These are phyloP conservation scores for Septoria linicola DNA, from an alignment of 2,329 filamentous ascomycete species.

Conservation along the genomic window DNA sequence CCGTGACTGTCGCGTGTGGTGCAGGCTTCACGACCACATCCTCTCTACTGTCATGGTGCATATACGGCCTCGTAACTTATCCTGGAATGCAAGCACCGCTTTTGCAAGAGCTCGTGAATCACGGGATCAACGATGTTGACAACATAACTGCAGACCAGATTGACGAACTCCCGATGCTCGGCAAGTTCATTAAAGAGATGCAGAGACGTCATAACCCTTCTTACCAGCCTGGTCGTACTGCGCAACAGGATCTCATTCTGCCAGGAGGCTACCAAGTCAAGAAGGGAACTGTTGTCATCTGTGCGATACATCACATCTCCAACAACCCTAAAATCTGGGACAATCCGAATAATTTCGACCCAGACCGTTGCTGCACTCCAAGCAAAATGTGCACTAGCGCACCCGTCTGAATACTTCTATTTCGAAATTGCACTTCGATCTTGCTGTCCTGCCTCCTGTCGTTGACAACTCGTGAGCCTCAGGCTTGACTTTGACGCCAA, in stretches of 20 bases:
- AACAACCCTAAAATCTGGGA: constrained; percentile 58
- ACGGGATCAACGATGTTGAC: constrained; percentile 38
- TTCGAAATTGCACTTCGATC: no score
- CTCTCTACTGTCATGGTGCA: constrained; percentile 58
- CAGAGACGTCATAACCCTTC: constrained; percentile 61
- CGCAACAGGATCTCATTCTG: constrained; percentile 57
- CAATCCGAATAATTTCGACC: constrained; percentile 58
- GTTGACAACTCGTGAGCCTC: no score
- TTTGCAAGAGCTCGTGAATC: constrained; percentile 56
- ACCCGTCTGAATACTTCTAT: no score
- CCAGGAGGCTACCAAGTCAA: constrained; percentile 60
- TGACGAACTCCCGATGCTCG: constrained; percentile 52
- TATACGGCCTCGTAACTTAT: constrained; percentile 56
- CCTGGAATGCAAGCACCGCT: constrained; percentile 57
- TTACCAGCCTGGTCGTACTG: constrained; percentile 60
- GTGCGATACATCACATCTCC: constrained; percentile 47
- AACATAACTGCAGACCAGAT: constrained; percentile 40
- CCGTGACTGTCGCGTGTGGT: constrained; percentile 54
- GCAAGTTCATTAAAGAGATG: constrained; percentile 61
- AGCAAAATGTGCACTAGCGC: no score
- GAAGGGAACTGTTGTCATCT: constrained; percentile 53
- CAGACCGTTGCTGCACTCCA: constrained; percentile 63
- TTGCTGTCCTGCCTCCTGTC: no score
- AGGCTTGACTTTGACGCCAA: no score
- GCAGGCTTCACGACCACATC: constrained; percentile 63